phyloP scores from a whole-genome alignment of 371 early-diverging fungal species.

The Blakeslea trispora region DNA sequence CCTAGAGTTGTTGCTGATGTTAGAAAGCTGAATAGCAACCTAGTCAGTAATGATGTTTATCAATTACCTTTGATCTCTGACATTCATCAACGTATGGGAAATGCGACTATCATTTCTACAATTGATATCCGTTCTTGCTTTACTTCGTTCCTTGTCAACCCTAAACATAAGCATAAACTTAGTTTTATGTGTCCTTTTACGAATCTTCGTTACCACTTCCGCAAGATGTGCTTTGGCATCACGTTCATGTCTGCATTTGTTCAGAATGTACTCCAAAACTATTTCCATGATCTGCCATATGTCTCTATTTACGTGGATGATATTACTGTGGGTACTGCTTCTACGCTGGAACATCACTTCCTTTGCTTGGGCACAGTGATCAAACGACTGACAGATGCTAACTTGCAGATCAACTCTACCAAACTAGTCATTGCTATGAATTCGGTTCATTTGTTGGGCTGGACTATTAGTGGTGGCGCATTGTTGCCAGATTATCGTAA shows the following conservation, averaged over 20 bases:
- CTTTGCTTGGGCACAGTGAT: neutral
- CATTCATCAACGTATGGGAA: neutral
- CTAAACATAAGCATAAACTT: slow-evolving; percentile 4
- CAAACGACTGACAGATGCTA: slow-evolving; percentile 9
- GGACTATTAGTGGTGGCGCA: slow-evolving; percentile 6
- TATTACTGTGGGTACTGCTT: neutral
- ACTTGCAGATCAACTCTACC: neutral
- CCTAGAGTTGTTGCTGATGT: slow-evolving; percentile 9
- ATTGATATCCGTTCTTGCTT: slow-evolving; percentile 11
- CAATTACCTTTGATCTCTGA: slow-evolving; percentile 2
- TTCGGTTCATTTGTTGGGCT: neutral
- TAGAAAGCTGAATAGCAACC: slow-evolving; percentile 2
- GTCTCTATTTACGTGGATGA: slow-evolving; percentile 13
- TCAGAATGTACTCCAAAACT: slow-evolving; percentile 1
- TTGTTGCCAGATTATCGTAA: slow-evolving; percentile 12
- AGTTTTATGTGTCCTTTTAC: slow-evolving; percentile 9
- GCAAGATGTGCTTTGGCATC: slow-evolving; percentile 3
- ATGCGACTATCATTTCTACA: neutral
- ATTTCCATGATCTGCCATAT: slow-evolving; percentile 5
- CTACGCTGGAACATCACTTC: slow-evolving; percentile 2
- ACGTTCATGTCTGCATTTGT: neutral
- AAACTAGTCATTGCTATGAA: slow-evolving; percentile 7
- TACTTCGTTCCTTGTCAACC: neutral
- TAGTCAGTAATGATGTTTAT: neutral
- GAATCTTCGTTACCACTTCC: neutral